phyloP scores from a whole-genome alignment of 1,284 basidiomycete genomes.

The Athelia sp. region DNA sequence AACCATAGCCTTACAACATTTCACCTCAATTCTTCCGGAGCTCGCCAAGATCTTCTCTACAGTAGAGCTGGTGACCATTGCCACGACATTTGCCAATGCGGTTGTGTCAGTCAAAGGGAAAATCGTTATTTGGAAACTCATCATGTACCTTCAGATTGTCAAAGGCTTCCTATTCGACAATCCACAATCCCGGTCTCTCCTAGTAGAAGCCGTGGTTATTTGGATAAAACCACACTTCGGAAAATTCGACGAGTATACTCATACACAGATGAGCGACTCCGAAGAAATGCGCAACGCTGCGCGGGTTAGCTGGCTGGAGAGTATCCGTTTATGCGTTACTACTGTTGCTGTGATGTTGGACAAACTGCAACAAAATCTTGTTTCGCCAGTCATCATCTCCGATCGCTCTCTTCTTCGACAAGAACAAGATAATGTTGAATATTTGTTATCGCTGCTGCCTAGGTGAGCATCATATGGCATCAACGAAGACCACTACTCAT shows the following conservation, averaged over 20 bases:
- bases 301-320: slow-evolving; percentile 88
- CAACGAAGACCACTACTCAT: slow-evolving; percentile 11
- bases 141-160: slow-evolving; percentile 90
- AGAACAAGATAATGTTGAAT: slow-evolving; percentile 94
- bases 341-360: slow-evolving; percentile 90
- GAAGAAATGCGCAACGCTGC: slow-evolving; percentile 67
- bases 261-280: slow-evolving; percentile 56
- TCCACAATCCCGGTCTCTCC: slow-evolving; percentile 68
- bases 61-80: slow-evolving; percentile 80
- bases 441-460: slow-evolving; percentile 81
- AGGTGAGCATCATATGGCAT: slow-evolving; percentile 41
- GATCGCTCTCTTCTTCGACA: slow-evolving; percentile 63
- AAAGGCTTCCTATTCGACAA: slow-evolving; percentile 87
- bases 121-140: slow-evolving; percentile 88
- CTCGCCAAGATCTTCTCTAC: slow-evolving; percentile 76
- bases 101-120: slow-evolving; percentile 79
- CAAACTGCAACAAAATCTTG: slow-evolving; percentile 79
- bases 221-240: slow-evolving; percentile 97
- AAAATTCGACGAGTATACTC: slow-evolving; percentile 78
- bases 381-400: slow-evolving; percentile 57
- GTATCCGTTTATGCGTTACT: slow-evolving; percentile 78
- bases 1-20: slow-evolving; percentile 90
- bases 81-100: slow-evolving; percentile 85
- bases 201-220: slow-evolving; percentile 85
- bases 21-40: slow-evolving; percentile 89